These are phyloP conservation scores for Corymbia calophylla DNA, from an alignment of 441 rosid genomes.

Conservation along the genomic window DNA sequence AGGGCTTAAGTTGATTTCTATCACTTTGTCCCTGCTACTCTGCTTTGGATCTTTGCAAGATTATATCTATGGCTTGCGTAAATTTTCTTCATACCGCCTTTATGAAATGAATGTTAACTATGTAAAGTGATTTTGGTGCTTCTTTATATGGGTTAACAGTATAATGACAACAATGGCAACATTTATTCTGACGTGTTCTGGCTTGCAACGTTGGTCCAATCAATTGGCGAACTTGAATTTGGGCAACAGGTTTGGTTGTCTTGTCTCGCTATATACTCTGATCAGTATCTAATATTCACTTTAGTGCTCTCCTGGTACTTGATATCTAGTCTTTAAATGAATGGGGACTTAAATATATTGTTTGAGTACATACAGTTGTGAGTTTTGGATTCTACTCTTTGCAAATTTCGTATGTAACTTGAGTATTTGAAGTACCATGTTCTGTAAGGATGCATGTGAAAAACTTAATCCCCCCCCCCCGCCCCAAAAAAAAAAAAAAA, in stretches of 20 bases:
- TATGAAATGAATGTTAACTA: not conserved
- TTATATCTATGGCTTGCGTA: not conserved
- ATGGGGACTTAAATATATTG: not conserved
- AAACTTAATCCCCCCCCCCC: not conserved
- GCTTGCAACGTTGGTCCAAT: slow-evolving; percentile 92
- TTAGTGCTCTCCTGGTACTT: not conserved
- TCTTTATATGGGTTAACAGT: slow-evolving; percentile 38
- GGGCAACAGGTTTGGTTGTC: slow-evolving; percentile 76
- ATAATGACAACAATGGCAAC: slow-evolving; percentile 94
- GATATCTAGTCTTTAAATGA: not conserved
- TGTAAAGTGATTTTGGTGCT: not conserved
- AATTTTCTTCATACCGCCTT: not conserved
- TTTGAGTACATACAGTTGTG: not conserved
- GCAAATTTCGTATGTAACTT: not conserved
- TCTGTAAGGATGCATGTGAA: not conserved
- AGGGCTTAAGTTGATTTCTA: not conserved
- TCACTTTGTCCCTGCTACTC: not conserved
- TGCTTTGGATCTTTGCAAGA: not conserved
- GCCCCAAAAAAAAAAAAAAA: not conserved
- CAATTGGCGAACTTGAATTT: slow-evolving; percentile 92
- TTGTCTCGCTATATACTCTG: not conserved
- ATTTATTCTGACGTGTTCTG: slow-evolving; percentile 94
- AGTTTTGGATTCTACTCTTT: not conserved
- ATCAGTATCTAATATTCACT: not conserved
- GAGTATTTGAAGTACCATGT: not conserved